These are phyloP conservation scores for Calocera cornea DNA, from an alignment of 768 basidiomycete species.

Conservation along the genomic window DNA sequence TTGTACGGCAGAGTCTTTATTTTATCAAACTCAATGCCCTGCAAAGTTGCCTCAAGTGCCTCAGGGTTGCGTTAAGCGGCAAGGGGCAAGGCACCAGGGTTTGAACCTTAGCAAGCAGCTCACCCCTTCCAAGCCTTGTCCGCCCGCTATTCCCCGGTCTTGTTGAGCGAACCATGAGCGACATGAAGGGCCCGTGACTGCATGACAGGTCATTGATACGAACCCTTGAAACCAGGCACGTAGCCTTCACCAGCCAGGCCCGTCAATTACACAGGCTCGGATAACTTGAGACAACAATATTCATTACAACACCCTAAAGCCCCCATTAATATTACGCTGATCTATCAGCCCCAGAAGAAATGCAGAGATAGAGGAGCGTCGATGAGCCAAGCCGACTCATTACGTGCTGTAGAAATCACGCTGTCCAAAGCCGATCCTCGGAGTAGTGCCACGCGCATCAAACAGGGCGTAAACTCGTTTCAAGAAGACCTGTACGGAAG, in stretches of 20 bases:
- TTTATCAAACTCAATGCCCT: conserved; percentile 1
- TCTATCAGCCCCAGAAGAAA: background rate
- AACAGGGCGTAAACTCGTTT: conserved; percentile 8
- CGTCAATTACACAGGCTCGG: background rate
- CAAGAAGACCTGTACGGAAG: conserved; percentile 3
- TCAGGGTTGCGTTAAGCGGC: background rate
- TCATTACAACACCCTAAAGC: background rate
- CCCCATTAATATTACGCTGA: conserved; percentile 2
- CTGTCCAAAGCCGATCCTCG: conserved; percentile 7
- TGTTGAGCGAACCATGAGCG: background rate
- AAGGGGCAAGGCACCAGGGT: conserved; percentile 1
- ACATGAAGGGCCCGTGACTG: background rate
- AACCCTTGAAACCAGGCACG: background rate
- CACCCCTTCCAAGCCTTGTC: background rate
- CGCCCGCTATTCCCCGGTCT: background rate
- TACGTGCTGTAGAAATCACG: conserved; percentile 2
- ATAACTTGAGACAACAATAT: background rate
- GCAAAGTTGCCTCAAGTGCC: too few species aligned
- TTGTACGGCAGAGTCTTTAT: background rate
- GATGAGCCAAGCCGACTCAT: background rate
- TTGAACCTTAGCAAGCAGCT: background rate
- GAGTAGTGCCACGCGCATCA: background rate
- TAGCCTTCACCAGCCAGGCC: background rate
- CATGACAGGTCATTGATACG: background rate
- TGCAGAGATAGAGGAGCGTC: background rate